Base-by-base conservation (phyloP, 768 basidiomycete genomes). In the Leucosporidium yakuticum region DNA sequence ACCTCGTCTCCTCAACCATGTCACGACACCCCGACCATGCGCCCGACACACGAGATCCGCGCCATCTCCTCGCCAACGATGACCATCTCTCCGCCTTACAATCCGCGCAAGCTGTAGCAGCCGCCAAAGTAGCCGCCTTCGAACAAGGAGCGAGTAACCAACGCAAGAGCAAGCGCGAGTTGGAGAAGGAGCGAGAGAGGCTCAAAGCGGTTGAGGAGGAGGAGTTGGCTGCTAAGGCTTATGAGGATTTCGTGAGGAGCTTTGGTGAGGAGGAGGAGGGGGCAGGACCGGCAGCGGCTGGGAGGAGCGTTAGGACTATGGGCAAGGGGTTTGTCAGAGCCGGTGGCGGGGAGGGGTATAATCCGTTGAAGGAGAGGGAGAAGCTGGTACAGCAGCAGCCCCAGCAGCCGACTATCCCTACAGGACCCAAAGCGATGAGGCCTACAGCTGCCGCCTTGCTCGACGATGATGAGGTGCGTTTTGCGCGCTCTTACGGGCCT, bases 81-180 rank as follows among this genome's bases (percentile, higher is more conserved):
- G 34, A 58, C 21, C 14, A 31, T 20, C 8, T 60, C 44, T 44
- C 47, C 2, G 59, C 23, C 14, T n/a, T 49, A 25, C 14, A 67
- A 21, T 64, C 70, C 1, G 34, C 58, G 23, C 39, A 31, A 15
- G 39, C 39, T 8, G 63, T 73, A 62, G 60, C 62, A 4, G 64
- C 64, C 3, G 25, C 32, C 62, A 72, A 72, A 57, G 36, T 67
- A 36, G 55, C 58, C 6, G 51, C 62, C 29, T 72, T 69, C 67
- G n/a, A 61, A 21, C 31, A 44, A 1, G 67, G 59, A 27, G 20
- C 53, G 14, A 44, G 56, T 27, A 70, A 70, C 39, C 39, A 44
- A 44, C 39, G 39, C 39, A 97, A 98, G 81, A 92, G 92, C 21
- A 87, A 88, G 67, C 83, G 89, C 71, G 94, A 98, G 80, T 88